These are phyloP conservation scores for Amphicarpaea edgeworthii DNA, from an alignment of 306 rosid genomes.

Conservation along the genomic window DNA sequence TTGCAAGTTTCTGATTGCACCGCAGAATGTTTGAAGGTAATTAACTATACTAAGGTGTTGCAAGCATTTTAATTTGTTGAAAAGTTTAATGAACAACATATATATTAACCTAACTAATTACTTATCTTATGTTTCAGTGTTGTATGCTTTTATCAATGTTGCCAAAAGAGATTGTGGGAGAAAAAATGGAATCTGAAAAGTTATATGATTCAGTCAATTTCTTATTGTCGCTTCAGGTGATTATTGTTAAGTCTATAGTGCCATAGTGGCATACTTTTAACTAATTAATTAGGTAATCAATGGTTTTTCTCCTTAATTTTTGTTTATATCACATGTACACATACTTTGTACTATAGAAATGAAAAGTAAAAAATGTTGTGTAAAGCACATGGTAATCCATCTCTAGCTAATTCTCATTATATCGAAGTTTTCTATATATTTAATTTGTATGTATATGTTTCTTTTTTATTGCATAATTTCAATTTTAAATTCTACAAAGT, in stretches of 20 bases:
- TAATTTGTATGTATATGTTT: no score
- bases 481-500: no score
- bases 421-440: no score
- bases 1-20: conserved; percentile 80
- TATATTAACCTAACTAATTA: background rate
- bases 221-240: conserved; percentile 66
- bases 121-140: conserved; percentile 44
- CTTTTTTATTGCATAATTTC: no score
- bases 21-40: conserved; percentile 71
- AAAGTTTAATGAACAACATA: background rate
- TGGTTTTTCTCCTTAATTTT: background rate
- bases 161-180: conserved; percentile 64
- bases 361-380: background rate
- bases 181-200: conserved; percentile 58
- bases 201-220: conserved; percentile 67
- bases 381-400: no score
- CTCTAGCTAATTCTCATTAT: no score
- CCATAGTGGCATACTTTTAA: background rate
- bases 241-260: background rate
- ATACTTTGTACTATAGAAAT: no score
- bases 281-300: background rate
- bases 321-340: background rate
- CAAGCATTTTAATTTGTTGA: background rate
- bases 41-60: background rate
- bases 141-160: conserved; percentile 61